Conservation (phyloP, 2,329 filamentous ascomycete genomes). For the Aureobasidium uvarum region DNA sequence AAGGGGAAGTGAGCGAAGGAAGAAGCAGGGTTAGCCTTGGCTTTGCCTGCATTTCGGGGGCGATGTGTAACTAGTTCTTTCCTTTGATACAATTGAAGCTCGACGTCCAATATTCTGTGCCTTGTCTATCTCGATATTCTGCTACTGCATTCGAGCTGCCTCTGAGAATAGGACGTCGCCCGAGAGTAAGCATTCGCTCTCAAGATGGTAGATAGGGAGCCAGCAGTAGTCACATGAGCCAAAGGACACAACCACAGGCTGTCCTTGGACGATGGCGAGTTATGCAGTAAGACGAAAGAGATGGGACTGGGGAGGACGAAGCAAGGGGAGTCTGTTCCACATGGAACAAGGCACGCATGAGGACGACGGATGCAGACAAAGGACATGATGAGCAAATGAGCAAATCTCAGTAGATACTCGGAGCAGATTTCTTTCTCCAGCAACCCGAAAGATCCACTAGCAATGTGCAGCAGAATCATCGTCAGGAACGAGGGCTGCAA, state of each 20-base stretch:
- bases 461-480: conserved; percentile 23
- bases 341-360: conserved; percentile 13
- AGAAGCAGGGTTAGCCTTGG: conserved; percentile 1
- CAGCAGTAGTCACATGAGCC: not conserved
- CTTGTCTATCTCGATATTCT: not conserved
- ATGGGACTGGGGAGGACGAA: not conserved
- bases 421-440: not conserved
- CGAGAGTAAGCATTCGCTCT: too few species aligned
- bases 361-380: not conserved
- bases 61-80: conserved; percentile 23
- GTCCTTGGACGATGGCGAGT: not conserved
- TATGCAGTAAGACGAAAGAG: not conserved
- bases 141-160: not conserved
- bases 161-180: too few species aligned
- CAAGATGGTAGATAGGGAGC: too few species aligned
- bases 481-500: conserved; percentile 13
- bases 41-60: conserved; percentile 10
- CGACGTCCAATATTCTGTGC: not conserved
- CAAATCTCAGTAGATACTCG: not conserved
- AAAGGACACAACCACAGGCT: not conserved
- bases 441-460: not conserved
- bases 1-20: conserved; percentile 16
- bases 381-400: not conserved
- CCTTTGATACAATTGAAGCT: conserved; percentile 11
- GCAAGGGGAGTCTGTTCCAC: not conserved